phyloP scores from a whole-genome alignment of 108 stramenopile species.

The Fistulifera pelliculosa region DNA sequence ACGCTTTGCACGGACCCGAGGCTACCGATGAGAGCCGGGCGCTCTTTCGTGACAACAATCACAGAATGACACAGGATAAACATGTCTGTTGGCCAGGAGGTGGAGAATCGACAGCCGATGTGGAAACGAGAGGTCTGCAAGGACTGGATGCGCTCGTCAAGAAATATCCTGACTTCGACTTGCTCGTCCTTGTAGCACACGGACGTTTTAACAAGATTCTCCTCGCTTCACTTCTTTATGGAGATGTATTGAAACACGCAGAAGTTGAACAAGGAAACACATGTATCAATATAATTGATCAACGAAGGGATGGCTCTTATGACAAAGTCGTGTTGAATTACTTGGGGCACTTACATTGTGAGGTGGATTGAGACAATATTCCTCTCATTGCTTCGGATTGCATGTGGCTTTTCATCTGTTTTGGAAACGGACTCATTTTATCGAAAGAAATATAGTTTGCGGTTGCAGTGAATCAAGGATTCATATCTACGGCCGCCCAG shows the following conservation, averaged over 20 bases:
- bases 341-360: no score
- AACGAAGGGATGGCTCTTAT: background rate
- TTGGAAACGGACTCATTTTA: no score
- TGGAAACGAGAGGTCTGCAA: slow-evolving; percentile 14
- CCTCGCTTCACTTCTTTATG: slow-evolving; percentile 15
- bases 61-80: slow-evolving; percentile 1
- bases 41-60: background rate
- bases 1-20: slow-evolving; percentile 8
- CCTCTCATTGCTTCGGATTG: no score
- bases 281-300: slow-evolving; percentile 29
- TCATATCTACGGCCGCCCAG: no score
- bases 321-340: no score
- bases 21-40: background rate
- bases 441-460: no score
- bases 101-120: slow-evolving; percentile 25
- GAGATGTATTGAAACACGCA: slow-evolving; percentile 6
- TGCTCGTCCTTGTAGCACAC: slow-evolving; percentile 32
- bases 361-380: no score
- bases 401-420: no score
- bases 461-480: no score
- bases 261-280: slow-evolving; percentile 32
- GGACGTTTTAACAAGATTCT: slow-evolving; percentile 36
- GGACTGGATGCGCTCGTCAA: slow-evolving; percentile 15
- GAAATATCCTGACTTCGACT: slow-evolving; percentile 8
- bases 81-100: slow-evolving; percentile 17